These are phyloP conservation scores for Leishmania guyanensis DNA, from an alignment of 208 protist genomes.

Conservation along the genomic window DNA sequence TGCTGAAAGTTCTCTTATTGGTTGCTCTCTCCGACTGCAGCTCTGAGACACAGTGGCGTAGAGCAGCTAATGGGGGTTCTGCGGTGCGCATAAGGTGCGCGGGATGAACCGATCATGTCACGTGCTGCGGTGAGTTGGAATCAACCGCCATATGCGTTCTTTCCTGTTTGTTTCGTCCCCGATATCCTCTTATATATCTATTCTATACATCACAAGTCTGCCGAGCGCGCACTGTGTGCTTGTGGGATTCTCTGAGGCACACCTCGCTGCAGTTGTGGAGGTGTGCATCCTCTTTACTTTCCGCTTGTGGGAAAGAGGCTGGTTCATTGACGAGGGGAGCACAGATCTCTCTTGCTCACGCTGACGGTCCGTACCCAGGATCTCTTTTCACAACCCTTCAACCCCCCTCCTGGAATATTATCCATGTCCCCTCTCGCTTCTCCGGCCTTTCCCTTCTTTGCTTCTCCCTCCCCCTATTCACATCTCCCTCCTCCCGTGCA, in stretches of 20 bases:
- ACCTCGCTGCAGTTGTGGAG: background rate
- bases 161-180: background rate
- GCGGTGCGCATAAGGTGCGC: background rate
- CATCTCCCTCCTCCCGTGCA: background rate
- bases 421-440: background rate
- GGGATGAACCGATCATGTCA: background rate
- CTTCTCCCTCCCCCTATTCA: background rate
- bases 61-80: background rate
- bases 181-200: background rate
- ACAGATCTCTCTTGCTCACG: background rate
- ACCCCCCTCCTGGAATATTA: background rate
- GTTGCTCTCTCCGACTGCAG: background rate
- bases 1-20: background rate
- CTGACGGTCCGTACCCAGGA: background rate
- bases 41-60: background rate
- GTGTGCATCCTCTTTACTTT: background rate
- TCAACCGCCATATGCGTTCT: background rate
- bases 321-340: background rate
- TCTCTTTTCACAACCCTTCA: background rate
- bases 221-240: background rate
- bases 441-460: slow-evolving; percentile 1
- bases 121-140: background rate
- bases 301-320: background rate
- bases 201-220: background rate
- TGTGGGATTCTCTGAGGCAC: background rate